Evolutionary conservation across 2,329 filamentous ascomycete genomes (phyloP).

Genomic region (Fusarium napiforme): DNA sequence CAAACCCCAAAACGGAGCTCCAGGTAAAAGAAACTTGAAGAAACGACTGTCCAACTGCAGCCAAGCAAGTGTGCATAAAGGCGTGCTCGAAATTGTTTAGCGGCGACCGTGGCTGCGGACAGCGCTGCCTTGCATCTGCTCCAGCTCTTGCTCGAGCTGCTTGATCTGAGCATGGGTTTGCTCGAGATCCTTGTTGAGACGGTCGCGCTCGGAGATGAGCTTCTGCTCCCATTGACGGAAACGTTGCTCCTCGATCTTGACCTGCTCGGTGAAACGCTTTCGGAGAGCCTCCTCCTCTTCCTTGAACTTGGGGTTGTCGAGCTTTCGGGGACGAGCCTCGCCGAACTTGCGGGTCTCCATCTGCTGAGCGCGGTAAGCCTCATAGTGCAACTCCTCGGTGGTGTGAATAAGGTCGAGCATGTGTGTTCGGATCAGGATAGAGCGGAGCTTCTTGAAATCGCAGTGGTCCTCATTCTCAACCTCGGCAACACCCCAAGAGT

Average conservation of each 20-base stretch:
- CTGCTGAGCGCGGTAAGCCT: conserved; percentile 98
- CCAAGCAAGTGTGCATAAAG: conserved; percentile 39
- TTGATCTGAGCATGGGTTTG: conserved; percentile 96
- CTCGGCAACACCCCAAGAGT: conserved; percentile 98
- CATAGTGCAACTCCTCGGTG: conserved; percentile 98
- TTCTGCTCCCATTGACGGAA: conserved; percentile 99
- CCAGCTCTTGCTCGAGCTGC: conserved; percentile 90
- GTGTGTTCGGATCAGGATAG: conserved; percentile 97
- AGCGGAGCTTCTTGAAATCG: conserved; percentile 99
- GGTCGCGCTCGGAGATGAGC: conserved; percentile 97
- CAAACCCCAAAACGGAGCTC: conserved; percentile 48
- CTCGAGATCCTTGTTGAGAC: conserved; percentile 99
- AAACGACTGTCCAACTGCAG: conserved; percentile 45
- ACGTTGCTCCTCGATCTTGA: conserved; percentile 99
- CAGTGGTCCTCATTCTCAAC: conserved; percentile 99
- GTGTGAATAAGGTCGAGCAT: conserved; percentile 99
- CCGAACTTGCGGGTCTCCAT: conserved; percentile 99
- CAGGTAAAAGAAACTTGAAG: conserved; percentile 44
- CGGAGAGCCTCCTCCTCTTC: conserved; percentile 98
- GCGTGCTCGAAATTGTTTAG: conserved; percentile 59
- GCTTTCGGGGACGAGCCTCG: conserved; percentile 94
- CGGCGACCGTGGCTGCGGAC: conserved; percentile 93
- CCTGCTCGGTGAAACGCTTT: conserved; percentile 99
- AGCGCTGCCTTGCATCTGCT: conserved; percentile 89
- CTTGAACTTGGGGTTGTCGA: conserved; percentile 99